Base-by-base conservation (phyloP, 345 rosid genomes). In the Eucalyptus erythrocorys region DNA sequence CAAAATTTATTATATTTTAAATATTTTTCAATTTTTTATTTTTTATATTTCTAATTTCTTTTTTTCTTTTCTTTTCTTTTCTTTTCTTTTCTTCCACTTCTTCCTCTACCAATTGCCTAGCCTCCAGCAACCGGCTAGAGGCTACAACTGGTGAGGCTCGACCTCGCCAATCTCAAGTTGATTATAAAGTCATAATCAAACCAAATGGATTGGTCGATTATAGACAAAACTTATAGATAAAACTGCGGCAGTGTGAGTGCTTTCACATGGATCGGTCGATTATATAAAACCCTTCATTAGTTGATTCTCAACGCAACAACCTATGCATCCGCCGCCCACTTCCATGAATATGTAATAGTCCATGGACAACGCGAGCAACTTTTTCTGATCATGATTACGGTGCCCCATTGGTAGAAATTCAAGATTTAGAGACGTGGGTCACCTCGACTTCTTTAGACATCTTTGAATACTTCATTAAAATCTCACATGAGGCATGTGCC, bases 71-170 rank as follows among this genome's bases (percentile, higher is more conserved):
- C 10, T 8, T 53, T 1, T 53, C 2, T 21, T 53, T 53, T 53
- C 0, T 53, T 4, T 5, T 2, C 47, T 9, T 21, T 22, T 1
- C 3, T 55, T 24, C 1, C 3, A 22, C 30, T 55, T 55, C 61
- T 22, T 22, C 30, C 5, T 21, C 61, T 21, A 24, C 61, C 30
- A 22, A 1, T 55, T 24, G 27, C 27, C 59, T 24, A 55, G 27
- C 30, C 12, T 55, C 0, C 3, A 0, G 13, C 30, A 0, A 55
- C 30, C 11, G 2, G 0, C 61, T 24, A 55, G 30, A 55, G 27
- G 30, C 61, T 55, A 55, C 1, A 2, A 55, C 0, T 55, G 5
- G 61, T 5, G 0, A 55, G 61, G 61, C 27, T 55, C 3, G 0
- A 55, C 6, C 61, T 55, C 27, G 0, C 3, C 3, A 0, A 10